These are phyloP conservation scores for Dendrobium nobile DNA, from an alignment of 106 monocot species.

Conservation along the genomic window DNA sequence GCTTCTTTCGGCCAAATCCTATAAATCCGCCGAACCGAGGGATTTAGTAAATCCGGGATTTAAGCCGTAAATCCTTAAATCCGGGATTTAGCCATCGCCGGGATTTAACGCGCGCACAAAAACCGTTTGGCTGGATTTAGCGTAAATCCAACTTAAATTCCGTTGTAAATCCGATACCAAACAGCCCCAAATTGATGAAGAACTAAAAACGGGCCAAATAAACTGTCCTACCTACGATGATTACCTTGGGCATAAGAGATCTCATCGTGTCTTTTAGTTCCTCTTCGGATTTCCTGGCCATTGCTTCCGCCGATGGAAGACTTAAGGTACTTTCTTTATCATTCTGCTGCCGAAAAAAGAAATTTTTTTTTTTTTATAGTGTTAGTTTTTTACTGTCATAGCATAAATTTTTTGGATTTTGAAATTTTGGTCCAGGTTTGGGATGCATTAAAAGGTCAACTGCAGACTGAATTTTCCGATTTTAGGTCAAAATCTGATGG, in stretches of 20 bases:
- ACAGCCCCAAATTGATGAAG: too few species aligned
- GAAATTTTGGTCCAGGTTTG: conserved; percentile 46
- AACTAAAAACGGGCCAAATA: too few species aligned
- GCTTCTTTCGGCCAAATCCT: too few species aligned
- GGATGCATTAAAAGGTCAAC: conserved; percentile 62
- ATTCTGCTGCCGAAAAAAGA: background rate
- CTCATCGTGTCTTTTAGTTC: conserved; percentile 85
- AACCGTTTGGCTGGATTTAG: too few species aligned
- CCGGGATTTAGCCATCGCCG: too few species aligned
- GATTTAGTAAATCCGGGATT: too few species aligned
- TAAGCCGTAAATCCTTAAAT: too few species aligned
- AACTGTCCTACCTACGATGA: conserved; percentile 4
- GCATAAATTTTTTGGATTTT: background rate
- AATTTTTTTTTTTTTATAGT: conserved; percentile 1
- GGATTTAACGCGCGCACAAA: too few species aligned
- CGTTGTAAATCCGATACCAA: too few species aligned
- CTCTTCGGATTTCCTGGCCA: conserved; percentile 53
- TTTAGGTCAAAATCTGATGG: conserved; percentile 16
- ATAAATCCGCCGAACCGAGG: too few species aligned
- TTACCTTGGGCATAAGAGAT: conserved; percentile 44
- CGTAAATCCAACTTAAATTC: too few species aligned
- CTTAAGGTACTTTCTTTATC: conserved; percentile 49
- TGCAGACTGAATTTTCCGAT: conserved; percentile 65
- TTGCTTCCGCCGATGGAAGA: conserved; percentile 63
- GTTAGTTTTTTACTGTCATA: background rate